A percentile compares a stretch with the other conserved stretches of the same genome.
phyloP scores from a whole-genome alignment of 768 basidiomycete genomes.

The Hericium alpestre region DNA sequence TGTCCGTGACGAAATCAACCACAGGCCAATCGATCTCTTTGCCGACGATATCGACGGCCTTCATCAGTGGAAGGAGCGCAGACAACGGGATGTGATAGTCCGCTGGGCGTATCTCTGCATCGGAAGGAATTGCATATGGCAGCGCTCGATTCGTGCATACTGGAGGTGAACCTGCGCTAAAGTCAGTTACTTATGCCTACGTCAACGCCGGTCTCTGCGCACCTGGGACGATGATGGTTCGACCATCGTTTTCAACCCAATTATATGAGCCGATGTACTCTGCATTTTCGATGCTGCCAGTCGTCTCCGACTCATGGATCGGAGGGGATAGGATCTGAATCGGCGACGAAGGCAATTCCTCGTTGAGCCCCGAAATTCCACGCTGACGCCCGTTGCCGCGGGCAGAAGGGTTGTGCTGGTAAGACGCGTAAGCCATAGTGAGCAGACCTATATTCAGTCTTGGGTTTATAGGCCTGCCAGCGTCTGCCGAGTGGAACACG shows the following conservation, averaged over 20 bases:
- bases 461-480: too few relatives aligned
- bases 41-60: constrained; percentile 37
- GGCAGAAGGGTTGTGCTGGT: too few relatives aligned
- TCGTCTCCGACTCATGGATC: not conserved
- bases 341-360: not conserved
- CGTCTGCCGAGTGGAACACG: too few relatives aligned
- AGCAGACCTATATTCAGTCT: too few relatives aligned
- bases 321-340: not conserved
- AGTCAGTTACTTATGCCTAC: constrained; percentile 21
- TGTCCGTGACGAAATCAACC: constrained; percentile 46
- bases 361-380: too few relatives aligned
- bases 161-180: constrained; percentile 50
- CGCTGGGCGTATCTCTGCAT: constrained; percentile 16
- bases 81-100: constrained; percentile 28
- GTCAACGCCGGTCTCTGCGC: constrained; percentile 30
- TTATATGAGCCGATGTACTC: constrained; percentile 18
- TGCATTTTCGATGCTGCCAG: constrained; percentile 11
- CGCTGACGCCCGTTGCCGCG: too few relatives aligned
- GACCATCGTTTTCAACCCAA: constrained; percentile 13
- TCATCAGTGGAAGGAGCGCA: constrained; percentile 45
- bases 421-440: too few relatives aligned
- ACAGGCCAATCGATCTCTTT: constrained; percentile 27
- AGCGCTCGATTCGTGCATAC: constrained; percentile 44
- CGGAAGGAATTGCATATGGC: too few relatives aligned
- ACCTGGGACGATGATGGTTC: constrained; percentile 21